These are phyloP conservation scores for Golubevia pallescens DNA, from an alignment of 1,284 basidiomycete species.

Conservation along the genomic window DNA sequence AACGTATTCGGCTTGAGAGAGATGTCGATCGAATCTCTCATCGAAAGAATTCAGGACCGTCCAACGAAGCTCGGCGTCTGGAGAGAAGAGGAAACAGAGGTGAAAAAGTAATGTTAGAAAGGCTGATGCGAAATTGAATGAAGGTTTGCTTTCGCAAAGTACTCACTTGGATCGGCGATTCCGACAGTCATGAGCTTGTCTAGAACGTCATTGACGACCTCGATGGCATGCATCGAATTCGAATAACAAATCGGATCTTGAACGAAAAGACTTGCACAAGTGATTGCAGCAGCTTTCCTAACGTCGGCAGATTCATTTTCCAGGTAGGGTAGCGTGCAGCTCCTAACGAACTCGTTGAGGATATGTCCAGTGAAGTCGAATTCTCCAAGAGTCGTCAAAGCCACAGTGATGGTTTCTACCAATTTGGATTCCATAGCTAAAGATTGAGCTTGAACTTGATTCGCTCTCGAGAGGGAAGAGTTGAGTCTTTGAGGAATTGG, in stretches of 20 bases:
- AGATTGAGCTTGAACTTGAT: conserved; percentile 16
- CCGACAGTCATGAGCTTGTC: conserved; percentile 96
- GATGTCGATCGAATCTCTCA: conserved; percentile 93
- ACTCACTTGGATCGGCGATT: conserved; percentile 89
- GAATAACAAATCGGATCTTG: conserved; percentile 96
- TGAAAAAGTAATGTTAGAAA: no score
- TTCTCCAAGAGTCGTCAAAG: conserved; percentile 83
- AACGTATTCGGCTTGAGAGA: conserved; percentile 98
- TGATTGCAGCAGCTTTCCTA: conserved; percentile 85
- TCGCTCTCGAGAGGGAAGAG: conserved; percentile 8
- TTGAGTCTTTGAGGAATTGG: conserved; percentile 25
- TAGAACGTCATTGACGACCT: conserved; percentile 95
- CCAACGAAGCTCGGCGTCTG: conserved; percentile 45
- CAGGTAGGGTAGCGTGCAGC: conserved; percentile 88
- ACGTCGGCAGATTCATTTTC: conserved; percentile 91
- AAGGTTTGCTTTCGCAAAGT: no score
- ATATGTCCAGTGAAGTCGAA: conserved; percentile 93
- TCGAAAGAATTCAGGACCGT: conserved; percentile 83
- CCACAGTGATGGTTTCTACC: conserved; percentile 78
- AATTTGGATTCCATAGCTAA: conserved; percentile 69
- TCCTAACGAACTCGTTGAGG: conserved; percentile 93
- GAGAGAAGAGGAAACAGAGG: no score
- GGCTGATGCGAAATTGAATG: no score
- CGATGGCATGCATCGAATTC: conserved; percentile 93
- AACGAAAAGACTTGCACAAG: conserved; percentile 86